phyloP scores from a whole-genome alignment of 192 early-diverging fungal species.

The Coemansia sp. region DNA sequence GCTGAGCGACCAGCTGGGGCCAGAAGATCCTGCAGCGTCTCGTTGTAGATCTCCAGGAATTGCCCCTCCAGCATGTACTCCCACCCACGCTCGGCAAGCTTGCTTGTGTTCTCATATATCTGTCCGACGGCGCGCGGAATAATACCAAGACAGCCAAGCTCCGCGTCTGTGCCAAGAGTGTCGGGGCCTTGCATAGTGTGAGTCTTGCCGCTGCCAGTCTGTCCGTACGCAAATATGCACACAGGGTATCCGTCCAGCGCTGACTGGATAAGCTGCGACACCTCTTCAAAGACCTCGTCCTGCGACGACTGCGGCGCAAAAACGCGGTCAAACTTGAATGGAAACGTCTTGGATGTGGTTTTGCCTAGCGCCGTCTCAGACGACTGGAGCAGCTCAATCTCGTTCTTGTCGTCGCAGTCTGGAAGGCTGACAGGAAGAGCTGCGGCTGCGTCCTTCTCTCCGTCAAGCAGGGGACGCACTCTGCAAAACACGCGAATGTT shows the following conservation, averaged over 20 bases:
- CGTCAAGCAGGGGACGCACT: conserved; percentile 71
- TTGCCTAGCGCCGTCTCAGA: conserved; percentile 57
- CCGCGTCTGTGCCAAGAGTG: conserved; percentile 23
- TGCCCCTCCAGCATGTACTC: conserved; percentile 83
- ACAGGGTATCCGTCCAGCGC: conserved; percentile 96
- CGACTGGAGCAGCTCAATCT: conserved; percentile 74
- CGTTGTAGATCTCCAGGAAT: conserved; percentile 97
- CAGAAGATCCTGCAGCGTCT: conserved; percentile 83
- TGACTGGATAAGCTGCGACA: conserved; percentile 94
- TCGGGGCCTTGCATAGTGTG: conserved; percentile 77
- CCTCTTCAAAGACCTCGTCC: conserved; percentile 84
- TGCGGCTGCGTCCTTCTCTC: conserved; percentile 17
- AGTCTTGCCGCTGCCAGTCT: conserved; percentile 93
- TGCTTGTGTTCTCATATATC: conserved; percentile 77
- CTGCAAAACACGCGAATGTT: conserved; percentile 98
- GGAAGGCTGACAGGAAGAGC: conserved; percentile 56
- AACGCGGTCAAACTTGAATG: conserved; percentile 85
- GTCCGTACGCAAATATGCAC: conserved; percentile 97
- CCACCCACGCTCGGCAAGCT: conserved; percentile 80
- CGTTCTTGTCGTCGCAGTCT: conserved; percentile 61
- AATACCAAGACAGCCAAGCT: conserved; percentile 65
- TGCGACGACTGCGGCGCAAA: conserved; percentile 73
- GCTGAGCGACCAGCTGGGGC: conserved; percentile 32
- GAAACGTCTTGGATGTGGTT: conserved; percentile 61
- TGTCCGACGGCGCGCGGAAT: conserved; percentile 92